phyloP scores from a whole-genome alignment of 768 basidiomycete species.

The Ephemerocybe angulata region DNA sequence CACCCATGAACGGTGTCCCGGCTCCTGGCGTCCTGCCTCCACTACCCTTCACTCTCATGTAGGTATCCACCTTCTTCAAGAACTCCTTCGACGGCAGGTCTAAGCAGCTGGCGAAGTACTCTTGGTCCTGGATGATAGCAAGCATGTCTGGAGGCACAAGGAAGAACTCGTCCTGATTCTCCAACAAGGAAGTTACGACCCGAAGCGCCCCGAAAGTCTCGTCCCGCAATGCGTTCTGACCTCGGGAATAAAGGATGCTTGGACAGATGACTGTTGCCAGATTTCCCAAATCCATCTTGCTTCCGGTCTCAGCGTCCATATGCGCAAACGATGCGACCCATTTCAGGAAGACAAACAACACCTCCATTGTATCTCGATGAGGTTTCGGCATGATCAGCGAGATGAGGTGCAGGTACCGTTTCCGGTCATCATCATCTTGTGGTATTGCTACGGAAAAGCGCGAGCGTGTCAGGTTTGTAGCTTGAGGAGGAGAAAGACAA shows the following conservation, averaged over 20 bases:
- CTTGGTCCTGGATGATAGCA: constrained; percentile 83
- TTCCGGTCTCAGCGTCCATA: constrained; percentile 94
- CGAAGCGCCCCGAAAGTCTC: constrained; percentile 90
- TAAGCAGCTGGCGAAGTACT: constrained; percentile 83
- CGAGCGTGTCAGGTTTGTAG: constrained; percentile 7
- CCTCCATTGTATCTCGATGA: constrained; percentile 97
- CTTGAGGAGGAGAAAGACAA: constrained; percentile 12
- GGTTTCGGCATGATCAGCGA: constrained; percentile 85
- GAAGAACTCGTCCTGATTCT: constrained; percentile 94
- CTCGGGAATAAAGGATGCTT: constrained; percentile 91
- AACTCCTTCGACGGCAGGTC: constrained; percentile 95
- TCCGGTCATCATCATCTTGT: constrained; percentile 67
- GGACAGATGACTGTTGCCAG: constrained; percentile 96
- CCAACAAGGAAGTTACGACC: constrained; percentile 81
- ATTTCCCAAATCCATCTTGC: constrained; percentile 96
- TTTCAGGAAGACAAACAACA: constrained; percentile 96
- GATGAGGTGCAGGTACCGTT: constrained; percentile 79
- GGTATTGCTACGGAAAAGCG: constrained; percentile 53
- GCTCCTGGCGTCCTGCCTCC: constrained; percentile 6
- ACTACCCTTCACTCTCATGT: constrained; percentile 64
- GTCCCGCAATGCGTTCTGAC: constrained; percentile 81
- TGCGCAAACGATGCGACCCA: constrained; percentile 99
- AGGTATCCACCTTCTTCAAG: constrained; percentile 92
- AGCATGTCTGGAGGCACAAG: constrained; percentile 90
- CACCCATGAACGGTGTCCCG: constrained; percentile 4